Percentiles rank a stretch among this genome's conserved stretches.
phyloP scores from a whole-genome alignment of 495 filamentous ascomycete species.

The Chaetomium fimeti region DNA sequence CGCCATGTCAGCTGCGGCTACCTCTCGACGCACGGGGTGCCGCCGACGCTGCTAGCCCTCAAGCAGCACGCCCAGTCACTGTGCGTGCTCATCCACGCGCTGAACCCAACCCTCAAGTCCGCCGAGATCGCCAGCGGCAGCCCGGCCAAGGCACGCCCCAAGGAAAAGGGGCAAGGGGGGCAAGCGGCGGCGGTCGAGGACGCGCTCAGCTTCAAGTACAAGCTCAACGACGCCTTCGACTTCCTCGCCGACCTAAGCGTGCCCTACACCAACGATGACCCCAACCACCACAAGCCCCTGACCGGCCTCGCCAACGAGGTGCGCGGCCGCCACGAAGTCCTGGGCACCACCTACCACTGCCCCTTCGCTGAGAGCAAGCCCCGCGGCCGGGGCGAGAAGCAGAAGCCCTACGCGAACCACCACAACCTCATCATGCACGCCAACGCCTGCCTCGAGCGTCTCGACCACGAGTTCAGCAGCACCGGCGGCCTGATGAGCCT shows the following conservation, averaged over 20 bases:
- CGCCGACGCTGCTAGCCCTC: slow-evolving; percentile 51
- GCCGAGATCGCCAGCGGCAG: slow-evolving; percentile 29
- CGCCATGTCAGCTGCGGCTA: slow-evolving; percentile 52
- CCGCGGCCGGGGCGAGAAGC: slow-evolving; percentile 19
- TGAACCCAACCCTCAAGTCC: slow-evolving; percentile 37
- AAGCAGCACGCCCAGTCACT: slow-evolving; percentile 58
- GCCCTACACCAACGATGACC: slow-evolving; percentile 49
- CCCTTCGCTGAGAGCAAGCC: slow-evolving; percentile 32
- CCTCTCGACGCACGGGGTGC: slow-evolving; percentile 45
- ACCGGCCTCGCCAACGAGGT: slow-evolving; percentile 48
- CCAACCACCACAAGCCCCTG: slow-evolving; percentile 45
- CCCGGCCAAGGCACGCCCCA: background rate
- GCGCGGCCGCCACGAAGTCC: slow-evolving; percentile 38
- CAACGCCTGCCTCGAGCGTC: slow-evolving; percentile 52
- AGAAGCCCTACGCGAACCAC: slow-evolving; percentile 46
- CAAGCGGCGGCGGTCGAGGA: slow-evolving; percentile 1
- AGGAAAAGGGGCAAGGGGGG: background rate
- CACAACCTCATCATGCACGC: slow-evolving; percentile 52
- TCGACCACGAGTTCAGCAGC: slow-evolving; percentile 54
- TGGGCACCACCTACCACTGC: slow-evolving; percentile 45
- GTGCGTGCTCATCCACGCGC: slow-evolving; percentile 46
- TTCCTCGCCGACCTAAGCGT: slow-evolving; percentile 47
- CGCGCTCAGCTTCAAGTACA: slow-evolving; percentile 24
- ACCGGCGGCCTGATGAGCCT: slow-evolving; percentile 52
- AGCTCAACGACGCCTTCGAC: slow-evolving; percentile 48